Evolutionary conservation across 257 asterid genomes (phyloP).

Genomic region (Ligustrum vulgare): DNA sequence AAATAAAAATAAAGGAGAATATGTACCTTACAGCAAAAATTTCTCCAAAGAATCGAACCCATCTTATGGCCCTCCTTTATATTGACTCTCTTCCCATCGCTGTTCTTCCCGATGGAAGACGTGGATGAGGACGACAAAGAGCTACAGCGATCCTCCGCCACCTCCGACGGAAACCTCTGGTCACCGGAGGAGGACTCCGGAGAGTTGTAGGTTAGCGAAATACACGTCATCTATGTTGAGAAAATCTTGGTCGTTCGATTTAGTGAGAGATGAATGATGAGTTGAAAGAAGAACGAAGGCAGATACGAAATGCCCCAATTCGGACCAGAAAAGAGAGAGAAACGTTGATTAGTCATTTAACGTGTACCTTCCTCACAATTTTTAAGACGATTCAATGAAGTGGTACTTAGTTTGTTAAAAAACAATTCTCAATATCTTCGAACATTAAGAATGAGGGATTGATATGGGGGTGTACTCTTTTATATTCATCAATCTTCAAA

Average conservation of each 20-base stretch:
- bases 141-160: not conserved
- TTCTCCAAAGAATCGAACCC: not conserved
- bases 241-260: slow-evolving; percentile 30
- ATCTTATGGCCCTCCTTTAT: slow-evolving; percentile 20
- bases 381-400: too few species aligned
- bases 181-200: slow-evolving; percentile 9
- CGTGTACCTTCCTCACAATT: too few species aligned
- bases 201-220: slow-evolving; percentile 16
- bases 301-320: too few species aligned
- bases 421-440: too few species aligned
- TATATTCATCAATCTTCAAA: too few species aligned
- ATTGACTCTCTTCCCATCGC: slow-evolving; percentile 36
- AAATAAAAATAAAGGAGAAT: not conserved
- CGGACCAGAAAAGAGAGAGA: too few species aligned
- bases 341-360: too few species aligned
- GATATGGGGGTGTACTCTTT: too few species aligned
- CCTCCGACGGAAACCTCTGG: not conserved
- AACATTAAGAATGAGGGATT: too few species aligned
- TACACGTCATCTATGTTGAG: slow-evolving; percentile 14
- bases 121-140: slow-evolving; percentile 25
- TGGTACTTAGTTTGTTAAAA: too few species aligned
- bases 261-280: slow-evolving; percentile 12
- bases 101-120: slow-evolving; percentile 42
- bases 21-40: not conserved
- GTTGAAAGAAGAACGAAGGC: not conserved